Evolutionary conservation across 2,329 filamentous ascomycete species (phyloP).

Genomic region (Neofusicoccum cordaticola): DNA sequence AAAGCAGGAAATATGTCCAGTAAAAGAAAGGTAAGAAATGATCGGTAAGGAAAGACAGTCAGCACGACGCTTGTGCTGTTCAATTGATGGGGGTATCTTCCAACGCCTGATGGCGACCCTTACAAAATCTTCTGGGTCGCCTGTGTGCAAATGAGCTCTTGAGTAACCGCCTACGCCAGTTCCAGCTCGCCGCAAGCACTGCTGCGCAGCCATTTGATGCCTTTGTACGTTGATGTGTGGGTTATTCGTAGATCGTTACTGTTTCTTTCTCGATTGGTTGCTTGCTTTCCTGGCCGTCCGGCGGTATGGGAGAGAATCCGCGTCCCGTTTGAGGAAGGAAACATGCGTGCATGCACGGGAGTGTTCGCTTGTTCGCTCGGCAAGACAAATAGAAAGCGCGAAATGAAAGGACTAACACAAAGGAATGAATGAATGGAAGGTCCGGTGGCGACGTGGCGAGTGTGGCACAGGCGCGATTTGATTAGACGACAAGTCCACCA

Average conservation of each 20-base stretch:
- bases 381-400: too few species aligned
- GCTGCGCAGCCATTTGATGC: conserved; percentile 7
- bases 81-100: conserved; percentile 11
- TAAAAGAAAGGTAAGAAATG: neutral
- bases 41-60: neutral
- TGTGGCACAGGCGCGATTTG: neutral
- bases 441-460: neutral
- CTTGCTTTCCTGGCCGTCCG: neutral
- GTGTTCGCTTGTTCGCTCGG: too few species aligned
- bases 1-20: neutral
- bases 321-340: neutral
- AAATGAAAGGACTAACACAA: neutral
- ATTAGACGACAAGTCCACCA: conserved; percentile 12
- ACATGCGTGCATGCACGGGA: too few species aligned
- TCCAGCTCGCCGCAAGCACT: conserved; percentile 4
- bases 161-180: conserved; percentile 3
- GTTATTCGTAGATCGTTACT: conserved; percentile 6
- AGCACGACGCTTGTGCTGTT: conserved; percentile 3
- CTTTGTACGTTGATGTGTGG: neutral
- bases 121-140: neutral
- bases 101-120: conserved; percentile 8
- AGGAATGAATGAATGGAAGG: neutral
- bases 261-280: neutral
- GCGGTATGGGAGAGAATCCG: neutral
- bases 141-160: conserved; percentile 3